Percentiles rank a stretch among this genome's conserved stretches.
These are phyloP conservation scores for Yamadazyma nakazawae DNA, from an alignment of 805 yeast genomes.

Conservation along the genomic window DNA sequence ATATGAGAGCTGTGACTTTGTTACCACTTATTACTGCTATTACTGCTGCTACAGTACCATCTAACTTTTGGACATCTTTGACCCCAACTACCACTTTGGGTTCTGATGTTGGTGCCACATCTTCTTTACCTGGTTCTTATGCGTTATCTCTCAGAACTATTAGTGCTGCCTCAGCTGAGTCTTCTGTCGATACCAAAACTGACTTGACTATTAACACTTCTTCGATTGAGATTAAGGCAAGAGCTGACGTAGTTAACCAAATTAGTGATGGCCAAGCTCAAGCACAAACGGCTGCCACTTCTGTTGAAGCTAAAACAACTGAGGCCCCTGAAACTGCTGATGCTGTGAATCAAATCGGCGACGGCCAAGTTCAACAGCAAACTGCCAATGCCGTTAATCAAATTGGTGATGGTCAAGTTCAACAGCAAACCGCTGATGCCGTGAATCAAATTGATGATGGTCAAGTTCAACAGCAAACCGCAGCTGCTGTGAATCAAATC, in stretches of 20 bases:
- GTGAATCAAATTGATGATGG: slow-evolving; percentile 45
- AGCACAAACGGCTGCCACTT: slow-evolving; percentile 22
- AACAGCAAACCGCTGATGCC: slow-evolving; percentile 21
- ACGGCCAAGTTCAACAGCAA: slow-evolving; percentile 32
- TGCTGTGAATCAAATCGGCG: slow-evolving; percentile 36
- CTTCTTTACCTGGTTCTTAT: slow-evolving; percentile 27
- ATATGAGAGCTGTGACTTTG: slow-evolving; percentile 10
- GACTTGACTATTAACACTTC: slow-evolving; percentile 3
- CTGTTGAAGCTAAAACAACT: slow-evolving; percentile 22
- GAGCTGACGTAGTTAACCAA: slow-evolving; percentile 27
- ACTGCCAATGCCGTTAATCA: slow-evolving; percentile 25
- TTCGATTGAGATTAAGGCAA: slow-evolving; percentile 6
- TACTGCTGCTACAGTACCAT: slow-evolving; percentile 24
- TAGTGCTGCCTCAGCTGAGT: slow-evolving; percentile 14
- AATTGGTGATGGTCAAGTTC: slow-evolving; percentile 21
- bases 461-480: slow-evolving; percentile 38
- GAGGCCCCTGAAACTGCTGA: slow-evolving; percentile 26
- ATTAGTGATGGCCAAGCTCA: slow-evolving; percentile 49
- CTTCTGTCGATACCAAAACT: slow-evolving; percentile 6
- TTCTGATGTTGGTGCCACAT: slow-evolving; percentile 20
- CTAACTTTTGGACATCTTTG: slow-evolving; percentile 26
- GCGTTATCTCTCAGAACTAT: slow-evolving; percentile 30
- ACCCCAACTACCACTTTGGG: slow-evolving; percentile 27
- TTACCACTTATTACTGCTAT: slow-evolving; percentile 8
- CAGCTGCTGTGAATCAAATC: slow-evolving; percentile 30